Evolutionary conservation across 495 filamentous ascomycete species (phyloP).

Genomic region (Aspergillus heteromorphus): DNA sequence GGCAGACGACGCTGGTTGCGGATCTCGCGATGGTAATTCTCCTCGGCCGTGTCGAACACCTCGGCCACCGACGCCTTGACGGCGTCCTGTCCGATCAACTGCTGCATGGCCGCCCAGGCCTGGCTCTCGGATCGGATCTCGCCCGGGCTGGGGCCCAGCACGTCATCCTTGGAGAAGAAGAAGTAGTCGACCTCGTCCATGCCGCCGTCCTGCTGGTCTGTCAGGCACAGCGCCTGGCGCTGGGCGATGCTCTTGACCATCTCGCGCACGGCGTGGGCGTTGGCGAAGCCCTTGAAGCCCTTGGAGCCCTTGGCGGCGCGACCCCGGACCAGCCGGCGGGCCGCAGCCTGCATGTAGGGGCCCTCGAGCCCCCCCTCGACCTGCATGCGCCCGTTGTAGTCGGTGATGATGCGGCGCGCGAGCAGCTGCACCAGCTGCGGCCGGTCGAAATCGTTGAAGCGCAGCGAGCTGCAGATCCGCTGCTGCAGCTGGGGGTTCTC

Average conservation of each 20-base stretch:
- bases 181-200: slow-evolving; percentile 17
- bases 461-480: slow-evolving; percentile 50
- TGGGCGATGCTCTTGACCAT: slow-evolving; percentile 9
- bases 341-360: slow-evolving; percentile 52
- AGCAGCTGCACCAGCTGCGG: slow-evolving; percentile 9
- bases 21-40: slow-evolving; percentile 17
- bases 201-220: slow-evolving; percentile 25
- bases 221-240: slow-evolving; percentile 49
- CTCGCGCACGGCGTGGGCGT: slow-evolving; percentile 28
- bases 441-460: slow-evolving; percentile 58
- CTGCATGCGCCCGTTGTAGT: slow-evolving; percentile 44
- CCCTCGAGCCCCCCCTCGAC: slow-evolving; percentile 52
- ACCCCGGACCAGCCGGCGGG: slow-evolving; percentile 50
- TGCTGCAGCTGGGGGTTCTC: slow-evolving; percentile 63
- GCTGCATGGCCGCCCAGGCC: slow-evolving; percentile 12
- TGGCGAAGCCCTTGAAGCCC: slow-evolving; percentile 45
- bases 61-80: slow-evolving; percentile 13
- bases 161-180: slow-evolving; percentile 17
- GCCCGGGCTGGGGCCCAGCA: slow-evolving; percentile 10
- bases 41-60: slow-evolving; percentile 7
- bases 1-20: slow-evolving; percentile 9
- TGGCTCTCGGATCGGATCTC: slow-evolving; percentile 5
- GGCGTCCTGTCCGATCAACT: slow-evolving; percentile 11
- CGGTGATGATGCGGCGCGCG: slow-evolving; percentile 6
- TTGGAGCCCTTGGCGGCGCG: slow-evolving; percentile 53